Evolutionary conservation across 208 protist genomes (phyloP), one percentile per base, ranked within the genome.

Genomic region (Strigomonas galati): DNA sequence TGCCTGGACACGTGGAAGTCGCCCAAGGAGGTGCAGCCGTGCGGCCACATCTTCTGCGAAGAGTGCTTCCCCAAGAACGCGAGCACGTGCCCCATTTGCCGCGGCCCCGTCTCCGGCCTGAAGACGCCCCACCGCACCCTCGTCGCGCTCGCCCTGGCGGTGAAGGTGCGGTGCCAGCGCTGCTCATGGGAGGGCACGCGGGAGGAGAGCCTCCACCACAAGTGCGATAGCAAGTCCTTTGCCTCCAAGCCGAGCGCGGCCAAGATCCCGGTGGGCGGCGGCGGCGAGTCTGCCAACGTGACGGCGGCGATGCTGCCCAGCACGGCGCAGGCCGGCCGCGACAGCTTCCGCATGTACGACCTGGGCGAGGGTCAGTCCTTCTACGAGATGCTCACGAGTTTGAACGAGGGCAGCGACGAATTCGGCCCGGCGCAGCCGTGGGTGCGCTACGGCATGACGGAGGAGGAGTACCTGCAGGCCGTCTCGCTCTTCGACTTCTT

Each of bases 381-480:
- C 35, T 40, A 40, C 35, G 35, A 4, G 7, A 10, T 40, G 35
- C 10, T 10, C 35, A 40, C 35, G 7, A 10, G 7, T 40, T 4
- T 40, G 7, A 4, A 10, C 35, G 35, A 4, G 7, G 10, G 35
- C 10, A 40, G 35, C 35, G 4, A 40, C 35, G 35, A 14, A 4
- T 10, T 40, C 35, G 35, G 35, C 10, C 10, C 35, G 7, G 4
- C 56, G 6, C 17, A 40, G 9, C 84, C 88, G 15, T 94, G 88
- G 88, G 52, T 31, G 52, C 54, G 70, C 6, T 94, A 89, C 63
- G 69, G 69, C 23, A 60, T 92, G 4, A 59, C 63, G 23, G 84
- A 91, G 60, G 64, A 79, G 1, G 89, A 95, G 73, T 95, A 92
- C 67, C 84, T 92, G 46, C 76, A 91, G 43, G 84, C 92, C 30